Evolutionary conservation across 2,329 filamentous ascomycete genomes (phyloP).

Genomic region (Aspergillus caelatus): DNA sequence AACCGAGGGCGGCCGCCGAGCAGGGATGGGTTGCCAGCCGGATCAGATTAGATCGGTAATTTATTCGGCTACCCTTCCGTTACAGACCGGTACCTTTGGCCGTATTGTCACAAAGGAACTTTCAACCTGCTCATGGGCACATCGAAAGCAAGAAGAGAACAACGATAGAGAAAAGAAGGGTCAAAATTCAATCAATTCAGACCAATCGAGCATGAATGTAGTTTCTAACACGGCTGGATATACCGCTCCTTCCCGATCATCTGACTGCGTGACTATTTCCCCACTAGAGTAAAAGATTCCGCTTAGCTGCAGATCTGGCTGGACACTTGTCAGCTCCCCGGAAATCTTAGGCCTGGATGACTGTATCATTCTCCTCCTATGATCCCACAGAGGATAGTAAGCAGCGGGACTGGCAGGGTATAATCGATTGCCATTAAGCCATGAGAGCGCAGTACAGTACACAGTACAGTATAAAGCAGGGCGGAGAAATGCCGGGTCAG

Average conservation of each 20-base stretch:
- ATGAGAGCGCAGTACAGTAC: background rate
- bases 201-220: background rate
- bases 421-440: background rate
- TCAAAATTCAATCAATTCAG: background rate
- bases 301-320: conserved; percentile 21
- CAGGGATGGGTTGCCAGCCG: conserved; percentile 14
- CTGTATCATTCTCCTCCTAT: conserved; percentile 2
- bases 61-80: conserved; percentile 13
- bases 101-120: background rate
- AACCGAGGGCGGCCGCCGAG: background rate
- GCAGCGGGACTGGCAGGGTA: background rate
- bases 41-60: conserved; percentile 31
- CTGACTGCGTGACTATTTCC: conserved; percentile 1
- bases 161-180: background rate
- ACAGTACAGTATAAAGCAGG: background rate
- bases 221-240: background rate
- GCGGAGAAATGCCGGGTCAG: background rate
- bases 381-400: conserved; percentile 9
- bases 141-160: background rate
- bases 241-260: background rate
- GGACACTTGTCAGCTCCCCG: conserved; percentile 15
- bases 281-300: conserved; percentile 14
- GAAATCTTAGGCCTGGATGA: background rate
- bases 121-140: background rate
- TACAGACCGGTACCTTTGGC: conserved; percentile 10